Conservation (phyloP, 2,329 filamentous ascomycete genomes). For the Aspergillus aculeatinus region DNA sequence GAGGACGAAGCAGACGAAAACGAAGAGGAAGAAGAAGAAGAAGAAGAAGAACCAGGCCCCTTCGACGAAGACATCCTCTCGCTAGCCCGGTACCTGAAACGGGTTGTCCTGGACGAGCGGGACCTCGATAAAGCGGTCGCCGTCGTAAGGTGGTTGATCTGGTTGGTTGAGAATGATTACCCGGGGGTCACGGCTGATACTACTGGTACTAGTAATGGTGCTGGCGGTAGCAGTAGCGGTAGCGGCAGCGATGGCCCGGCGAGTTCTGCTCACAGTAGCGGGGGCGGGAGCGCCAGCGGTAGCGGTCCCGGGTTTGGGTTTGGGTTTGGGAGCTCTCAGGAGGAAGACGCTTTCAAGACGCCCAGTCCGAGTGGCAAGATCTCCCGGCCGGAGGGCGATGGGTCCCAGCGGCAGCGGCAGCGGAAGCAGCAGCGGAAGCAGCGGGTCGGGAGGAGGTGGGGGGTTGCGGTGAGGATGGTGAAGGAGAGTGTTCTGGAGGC, state of each 20-base stretch:
- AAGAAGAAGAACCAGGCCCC: constrained; percentile 62
- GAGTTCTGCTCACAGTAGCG: no score
- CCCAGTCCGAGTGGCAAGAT: constrained; percentile 23
- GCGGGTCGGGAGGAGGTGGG: constrained; percentile 32
- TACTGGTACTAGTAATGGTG: no score
- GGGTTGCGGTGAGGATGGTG: constrained; percentile 39
- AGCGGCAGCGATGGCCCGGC: no score
- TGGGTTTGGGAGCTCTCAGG: no score
- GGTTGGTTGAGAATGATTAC: constrained; percentile 39
- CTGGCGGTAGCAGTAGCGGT: no score
- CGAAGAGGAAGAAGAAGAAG: neutral
- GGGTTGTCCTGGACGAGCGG: constrained; percentile 72
- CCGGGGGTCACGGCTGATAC: constrained; percentile 22
- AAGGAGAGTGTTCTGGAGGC: constrained; percentile 45
- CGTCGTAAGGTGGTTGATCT: constrained; percentile 64
- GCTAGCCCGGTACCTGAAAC: constrained; percentile 68
- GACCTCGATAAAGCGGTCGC: constrained; percentile 73
- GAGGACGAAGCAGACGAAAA: no score
- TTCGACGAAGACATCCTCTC: constrained; percentile 75
- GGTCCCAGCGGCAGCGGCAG: neutral
- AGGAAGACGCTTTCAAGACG: constrained; percentile 1
- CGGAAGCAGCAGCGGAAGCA: constrained; percentile 4
- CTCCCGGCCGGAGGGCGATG: neutral
- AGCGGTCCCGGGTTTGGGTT: no score
- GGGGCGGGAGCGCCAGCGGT: neutral